phyloP scores from a whole-genome alignment of 805 yeast species.

The Wickerhamiella spandovensis region DNA sequence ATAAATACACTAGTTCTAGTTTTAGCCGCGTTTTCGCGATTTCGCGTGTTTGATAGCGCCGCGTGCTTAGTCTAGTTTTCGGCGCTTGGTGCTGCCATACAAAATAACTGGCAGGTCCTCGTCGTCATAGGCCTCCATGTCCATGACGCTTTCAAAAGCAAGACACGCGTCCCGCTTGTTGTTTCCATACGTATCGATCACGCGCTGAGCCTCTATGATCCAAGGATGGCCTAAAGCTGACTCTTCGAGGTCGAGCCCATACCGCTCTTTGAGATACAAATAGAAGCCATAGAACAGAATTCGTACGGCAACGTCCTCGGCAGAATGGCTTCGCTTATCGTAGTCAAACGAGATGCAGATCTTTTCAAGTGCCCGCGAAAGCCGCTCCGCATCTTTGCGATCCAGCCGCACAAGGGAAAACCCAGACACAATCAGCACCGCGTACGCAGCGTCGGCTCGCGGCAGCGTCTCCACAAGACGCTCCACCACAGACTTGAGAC shows the following conservation, averaged over 20 bases:
- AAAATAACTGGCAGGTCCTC: background rate
- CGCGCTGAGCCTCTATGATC: background rate
- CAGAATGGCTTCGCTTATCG: background rate
- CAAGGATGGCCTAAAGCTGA: background rate
- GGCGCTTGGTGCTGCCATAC: background rate
- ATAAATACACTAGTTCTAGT: too few species aligned
- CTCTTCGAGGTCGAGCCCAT: background rate
- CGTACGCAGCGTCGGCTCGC: background rate
- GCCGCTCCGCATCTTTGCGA: background rate
- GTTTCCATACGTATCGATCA: background rate
- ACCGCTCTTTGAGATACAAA: background rate
- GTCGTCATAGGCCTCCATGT: background rate
- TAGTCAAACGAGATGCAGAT: background rate
- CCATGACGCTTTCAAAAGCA: background rate
- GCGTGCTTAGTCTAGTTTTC: too few species aligned
- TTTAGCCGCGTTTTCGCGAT: too few species aligned
- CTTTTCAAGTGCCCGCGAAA: background rate
- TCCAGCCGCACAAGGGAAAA: background rate
- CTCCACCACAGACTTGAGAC: background rate
- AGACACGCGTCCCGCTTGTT: background rate
- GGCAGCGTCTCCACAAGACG: background rate
- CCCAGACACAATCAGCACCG: background rate
- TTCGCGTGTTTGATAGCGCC: too few species aligned
- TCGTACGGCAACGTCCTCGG: background rate
- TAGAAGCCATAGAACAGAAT: background rate